Conservation (phyloP, 768 basidiomycete genomes). For the Amyloporia xantha region DNA sequence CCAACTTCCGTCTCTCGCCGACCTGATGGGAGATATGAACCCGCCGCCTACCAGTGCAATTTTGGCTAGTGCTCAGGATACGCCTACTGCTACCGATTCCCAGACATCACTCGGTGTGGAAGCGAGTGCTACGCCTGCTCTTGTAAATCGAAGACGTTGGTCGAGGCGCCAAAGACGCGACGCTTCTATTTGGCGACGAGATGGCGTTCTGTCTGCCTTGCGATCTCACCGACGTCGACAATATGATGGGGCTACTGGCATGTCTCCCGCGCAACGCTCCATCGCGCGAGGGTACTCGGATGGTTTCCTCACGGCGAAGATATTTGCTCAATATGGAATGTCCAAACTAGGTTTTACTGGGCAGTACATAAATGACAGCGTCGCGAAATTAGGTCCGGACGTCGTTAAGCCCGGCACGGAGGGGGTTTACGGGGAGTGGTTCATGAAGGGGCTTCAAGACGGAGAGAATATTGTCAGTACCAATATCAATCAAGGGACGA, state of each 20-base stretch:
- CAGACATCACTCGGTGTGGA: not conserved
- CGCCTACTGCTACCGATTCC: conserved; percentile 1
- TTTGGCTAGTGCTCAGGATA: not conserved
- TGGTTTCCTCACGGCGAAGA: conserved; percentile 48
- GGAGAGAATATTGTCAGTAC: conserved; percentile 28
- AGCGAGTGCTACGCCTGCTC: not conserved
- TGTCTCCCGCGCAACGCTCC: conserved; percentile 18
- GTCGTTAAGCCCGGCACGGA: conserved; percentile 34
- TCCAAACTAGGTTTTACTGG: conserved; percentile 54
- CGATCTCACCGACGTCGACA: not conserved
- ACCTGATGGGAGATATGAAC: conserved; percentile 15
- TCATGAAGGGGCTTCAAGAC: conserved; percentile 42
- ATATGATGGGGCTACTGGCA: conserved; percentile 1
- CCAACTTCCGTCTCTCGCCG: conserved; percentile 18
- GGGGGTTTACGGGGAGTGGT: conserved; percentile 38
- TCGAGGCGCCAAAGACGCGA: not conserved
- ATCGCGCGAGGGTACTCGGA: conserved; percentile 48
- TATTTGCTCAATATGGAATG: conserved; percentile 43
- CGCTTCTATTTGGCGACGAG: not conserved
- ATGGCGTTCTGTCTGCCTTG: not conserved
- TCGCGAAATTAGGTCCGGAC: conserved; percentile 28
- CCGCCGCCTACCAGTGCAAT: conserved; percentile 10
- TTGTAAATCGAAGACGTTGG: not conserved
- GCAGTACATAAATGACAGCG: conserved; percentile 51
- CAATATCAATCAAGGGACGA: conserved; percentile 2